A percentile compares a stretch with the other conserved stretches of the same genome.
phyloP scores from a whole-genome alignment of 306 rosid species.

The Glycine latifolia region DNA sequence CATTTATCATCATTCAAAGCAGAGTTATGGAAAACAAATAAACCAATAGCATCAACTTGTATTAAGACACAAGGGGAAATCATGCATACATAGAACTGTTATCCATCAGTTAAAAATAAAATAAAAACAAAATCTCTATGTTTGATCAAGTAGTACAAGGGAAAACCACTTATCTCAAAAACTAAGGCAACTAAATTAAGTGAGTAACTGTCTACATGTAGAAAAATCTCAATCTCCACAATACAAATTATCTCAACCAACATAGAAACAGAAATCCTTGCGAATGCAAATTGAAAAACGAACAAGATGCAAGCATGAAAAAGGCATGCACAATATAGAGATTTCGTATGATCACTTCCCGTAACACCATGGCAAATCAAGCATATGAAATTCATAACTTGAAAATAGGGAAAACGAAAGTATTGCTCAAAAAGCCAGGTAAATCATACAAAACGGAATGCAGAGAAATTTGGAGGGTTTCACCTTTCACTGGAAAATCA shows the following conservation, averaged over 20 bases:
- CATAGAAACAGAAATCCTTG: not conserved
- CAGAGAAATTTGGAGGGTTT: conserved; percentile 6
- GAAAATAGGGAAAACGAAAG: not conserved
- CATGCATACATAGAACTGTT: not conserved
- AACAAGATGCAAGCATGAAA: not conserved
- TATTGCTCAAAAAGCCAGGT: not conserved
- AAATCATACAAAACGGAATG: conserved; percentile 3
- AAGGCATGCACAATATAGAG: not conserved
- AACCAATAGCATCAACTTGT: not conserved
- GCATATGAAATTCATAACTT: not conserved
- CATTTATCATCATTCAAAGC: conserved; percentile 2
- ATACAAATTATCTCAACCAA: not conserved
- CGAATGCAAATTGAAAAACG: not conserved
- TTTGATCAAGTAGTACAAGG: not conserved
- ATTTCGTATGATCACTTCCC: not conserved
- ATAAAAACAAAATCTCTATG: not conserved
- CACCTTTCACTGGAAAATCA: not conserved
- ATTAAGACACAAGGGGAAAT: not conserved
- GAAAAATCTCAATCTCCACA: conserved; percentile 6
- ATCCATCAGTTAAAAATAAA: conserved; percentile 14
- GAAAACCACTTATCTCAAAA: conserved; percentile 1
- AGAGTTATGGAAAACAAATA: not conserved
- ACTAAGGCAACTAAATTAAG: not conserved
- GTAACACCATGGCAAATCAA: not conserved
- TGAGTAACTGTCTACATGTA: not conserved